Conservation (phyloP, 371 early-diverging fungal genomes). For the Zychaea mexicana region DNA sequence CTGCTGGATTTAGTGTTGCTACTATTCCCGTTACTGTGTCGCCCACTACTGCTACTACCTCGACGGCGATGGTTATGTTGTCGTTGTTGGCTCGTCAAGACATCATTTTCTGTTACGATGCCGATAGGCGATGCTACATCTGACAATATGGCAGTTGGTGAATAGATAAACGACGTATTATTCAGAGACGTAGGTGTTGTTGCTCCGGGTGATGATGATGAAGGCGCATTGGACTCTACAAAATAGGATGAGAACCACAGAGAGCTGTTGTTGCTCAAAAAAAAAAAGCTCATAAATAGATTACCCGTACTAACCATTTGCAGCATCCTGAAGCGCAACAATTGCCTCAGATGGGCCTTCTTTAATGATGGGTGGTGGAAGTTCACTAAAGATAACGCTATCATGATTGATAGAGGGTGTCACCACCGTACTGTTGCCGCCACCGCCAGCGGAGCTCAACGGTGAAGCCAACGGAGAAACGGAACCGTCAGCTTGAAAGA, state of each 20-base stretch:
- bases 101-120: too few relatives aligned
- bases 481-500: conserved; percentile 23
- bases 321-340: conserved; percentile 50
- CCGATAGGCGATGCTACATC: too few relatives aligned
- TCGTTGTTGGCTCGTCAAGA: background rate
- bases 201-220: background rate
- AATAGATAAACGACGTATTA: background rate
- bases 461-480: conserved; percentile 20
- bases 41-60: background rate
- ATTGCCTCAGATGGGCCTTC: conserved; percentile 43
- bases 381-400: conserved; percentile 11
- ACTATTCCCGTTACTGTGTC: background rate
- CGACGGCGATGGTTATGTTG: background rate
- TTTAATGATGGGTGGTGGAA: conserved; percentile 37
- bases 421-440: background rate
- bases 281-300: too few relatives aligned
- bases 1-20: background rate
- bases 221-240: background rate
- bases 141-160: background rate
- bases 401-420: conserved; percentile 13
- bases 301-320: conserved; percentile 42
- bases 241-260: background rate
- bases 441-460: conserved; percentile 9
- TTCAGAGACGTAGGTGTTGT: background rate
- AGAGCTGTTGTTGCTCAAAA: background rate